Evolutionary conservation across 352 stramenopile species (phyloP).

Genomic region (Phytopythium sindhum): DNA sequence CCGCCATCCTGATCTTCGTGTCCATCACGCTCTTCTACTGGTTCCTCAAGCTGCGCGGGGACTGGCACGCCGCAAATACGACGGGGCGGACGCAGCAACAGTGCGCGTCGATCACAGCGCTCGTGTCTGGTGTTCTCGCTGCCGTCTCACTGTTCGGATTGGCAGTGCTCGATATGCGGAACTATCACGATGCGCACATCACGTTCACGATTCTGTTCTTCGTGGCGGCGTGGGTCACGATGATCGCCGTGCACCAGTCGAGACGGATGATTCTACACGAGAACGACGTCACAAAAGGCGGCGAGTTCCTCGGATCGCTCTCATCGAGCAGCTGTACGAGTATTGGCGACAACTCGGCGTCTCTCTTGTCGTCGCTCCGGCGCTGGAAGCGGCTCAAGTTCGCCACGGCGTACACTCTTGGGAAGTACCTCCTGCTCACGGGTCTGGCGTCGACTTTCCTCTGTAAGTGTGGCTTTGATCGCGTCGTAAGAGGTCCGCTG

Average conservation of each 20-base stretch:
- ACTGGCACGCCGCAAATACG: neutral
- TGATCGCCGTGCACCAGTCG: slow-evolving; percentile 52
- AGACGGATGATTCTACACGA: slow-evolving; percentile 40
- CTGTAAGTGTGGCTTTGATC: slow-evolving; percentile 39
- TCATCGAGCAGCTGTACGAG: slow-evolving; percentile 5
- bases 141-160: slow-evolving; percentile 59
- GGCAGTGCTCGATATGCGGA: slow-evolving; percentile 75
- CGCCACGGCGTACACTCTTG: slow-evolving; percentile 46
- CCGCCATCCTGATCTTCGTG: slow-evolving; percentile 65
- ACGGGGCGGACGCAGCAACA: neutral
- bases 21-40: slow-evolving; percentile 62
- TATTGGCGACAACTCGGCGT: slow-evolving; percentile 1
- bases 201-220: slow-evolving; percentile 78
- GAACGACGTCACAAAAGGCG: slow-evolving; percentile 15
- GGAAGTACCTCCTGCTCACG: slow-evolving; percentile 35
- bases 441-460: slow-evolving; percentile 58
- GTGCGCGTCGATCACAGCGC: neutral
- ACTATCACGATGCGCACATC: slow-evolving; percentile 68
- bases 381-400: slow-evolving; percentile 55
- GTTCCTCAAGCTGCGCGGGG: slow-evolving; percentile 54
- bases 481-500: neutral
- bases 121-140: slow-evolving; percentile 27
- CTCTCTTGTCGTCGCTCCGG: slow-evolving; percentile 20
- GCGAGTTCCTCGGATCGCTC: slow-evolving; percentile 4
- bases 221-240: slow-evolving; percentile 57